These are phyloP conservation scores for Globisporangium heterothallicum DNA, from an alignment of 352 stramenopile species.

Conservation along the genomic window DNA sequence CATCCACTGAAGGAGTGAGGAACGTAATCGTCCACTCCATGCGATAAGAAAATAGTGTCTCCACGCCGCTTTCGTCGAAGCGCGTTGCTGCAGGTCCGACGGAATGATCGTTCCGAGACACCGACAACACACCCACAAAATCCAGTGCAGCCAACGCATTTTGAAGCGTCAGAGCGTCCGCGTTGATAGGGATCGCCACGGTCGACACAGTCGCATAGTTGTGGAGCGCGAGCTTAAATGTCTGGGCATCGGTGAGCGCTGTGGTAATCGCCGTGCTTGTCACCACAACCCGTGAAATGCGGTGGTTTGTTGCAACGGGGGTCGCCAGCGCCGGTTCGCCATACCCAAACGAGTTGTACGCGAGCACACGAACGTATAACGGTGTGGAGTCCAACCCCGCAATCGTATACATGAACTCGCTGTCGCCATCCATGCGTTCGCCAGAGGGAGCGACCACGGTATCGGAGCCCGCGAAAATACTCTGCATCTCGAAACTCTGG, in stretches of 20 bases:
- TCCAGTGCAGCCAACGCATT: slow-evolving; percentile 45
- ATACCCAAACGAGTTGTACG: slow-evolving; percentile 77
- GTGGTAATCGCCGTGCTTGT: slow-evolving; percentile 25
- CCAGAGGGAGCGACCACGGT: slow-evolving; percentile 23
- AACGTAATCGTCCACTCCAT: slow-evolving; percentile 84
- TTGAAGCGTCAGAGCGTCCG: slow-evolving; percentile 43
- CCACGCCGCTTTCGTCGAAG: slow-evolving; percentile 46
- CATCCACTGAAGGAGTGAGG: slow-evolving; percentile 34
- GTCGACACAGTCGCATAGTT: slow-evolving; percentile 43
- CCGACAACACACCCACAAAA: slow-evolving; percentile 45
- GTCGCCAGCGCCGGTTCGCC: slow-evolving; percentile 39
- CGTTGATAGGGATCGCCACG: slow-evolving; percentile 34
- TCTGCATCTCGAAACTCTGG: slow-evolving; percentile 73
- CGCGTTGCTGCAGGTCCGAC: slow-evolving; percentile 23
- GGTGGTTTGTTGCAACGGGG: slow-evolving; percentile 43
- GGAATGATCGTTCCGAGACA: slow-evolving; percentile 62
- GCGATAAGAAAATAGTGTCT: slow-evolving; percentile 31
- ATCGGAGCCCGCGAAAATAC: slow-evolving; percentile 45
- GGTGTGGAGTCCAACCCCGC: slow-evolving; percentile 30
- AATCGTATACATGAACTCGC: slow-evolving; percentile 33
- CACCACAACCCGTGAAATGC: slow-evolving; percentile 42
- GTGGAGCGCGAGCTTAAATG: slow-evolving; percentile 47
- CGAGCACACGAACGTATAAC: slow-evolving; percentile 82
- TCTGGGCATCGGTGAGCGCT: slow-evolving; percentile 27
- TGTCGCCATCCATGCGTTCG: background rate